Percentiles rank a stretch among this genome's conserved stretches.
These are phyloP conservation scores for Babesia ovis DNA, from an alignment of 169 alveolate genomes.

Conservation along the genomic window DNA sequence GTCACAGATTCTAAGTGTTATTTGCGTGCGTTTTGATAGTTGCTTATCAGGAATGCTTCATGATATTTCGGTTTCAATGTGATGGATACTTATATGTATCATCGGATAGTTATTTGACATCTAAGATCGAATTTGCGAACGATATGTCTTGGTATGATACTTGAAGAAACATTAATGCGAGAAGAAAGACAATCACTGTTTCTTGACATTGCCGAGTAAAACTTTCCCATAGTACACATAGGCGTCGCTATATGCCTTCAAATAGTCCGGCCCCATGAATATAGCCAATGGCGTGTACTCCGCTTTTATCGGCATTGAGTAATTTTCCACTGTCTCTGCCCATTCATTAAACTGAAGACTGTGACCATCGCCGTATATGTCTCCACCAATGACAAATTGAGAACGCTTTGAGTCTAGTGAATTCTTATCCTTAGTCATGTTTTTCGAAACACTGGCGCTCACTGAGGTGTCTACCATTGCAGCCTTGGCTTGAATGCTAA, in stretches of 20 bases:
- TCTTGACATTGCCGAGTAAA: neutral
- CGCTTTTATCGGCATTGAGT: conserved; percentile 65
- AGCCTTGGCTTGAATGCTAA: conserved; percentile 27
- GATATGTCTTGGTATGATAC: too few species aligned
- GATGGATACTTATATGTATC: too few species aligned
- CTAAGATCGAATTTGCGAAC: too few species aligned
- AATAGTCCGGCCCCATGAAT: conserved; percentile 9
- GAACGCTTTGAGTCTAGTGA: conserved; percentile 41
- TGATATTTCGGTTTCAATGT: too few species aligned
- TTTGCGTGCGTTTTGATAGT: too few species aligned
- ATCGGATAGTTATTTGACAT: too few species aligned
- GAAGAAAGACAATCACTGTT: too few species aligned
- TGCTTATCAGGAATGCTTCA: too few species aligned
- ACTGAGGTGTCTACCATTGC: conserved; percentile 29
- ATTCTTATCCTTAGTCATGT: neutral
- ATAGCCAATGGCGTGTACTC: conserved; percentile 51
- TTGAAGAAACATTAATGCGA: too few species aligned
- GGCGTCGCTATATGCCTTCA: conserved; percentile 55
- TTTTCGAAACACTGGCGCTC: conserved; percentile 6
- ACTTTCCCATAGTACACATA: conserved; percentile 57
- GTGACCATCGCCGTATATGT: conserved; percentile 55
- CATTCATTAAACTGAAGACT: conserved; percentile 35
- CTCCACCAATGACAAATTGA: conserved; percentile 51
- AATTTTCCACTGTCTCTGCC: conserved; percentile 57
- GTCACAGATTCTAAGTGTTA: too few species aligned